Evolutionary conservation across 2,329 filamentous ascomycete species (phyloP).

Genomic region (Emmonsiellopsis sp.): DNA sequence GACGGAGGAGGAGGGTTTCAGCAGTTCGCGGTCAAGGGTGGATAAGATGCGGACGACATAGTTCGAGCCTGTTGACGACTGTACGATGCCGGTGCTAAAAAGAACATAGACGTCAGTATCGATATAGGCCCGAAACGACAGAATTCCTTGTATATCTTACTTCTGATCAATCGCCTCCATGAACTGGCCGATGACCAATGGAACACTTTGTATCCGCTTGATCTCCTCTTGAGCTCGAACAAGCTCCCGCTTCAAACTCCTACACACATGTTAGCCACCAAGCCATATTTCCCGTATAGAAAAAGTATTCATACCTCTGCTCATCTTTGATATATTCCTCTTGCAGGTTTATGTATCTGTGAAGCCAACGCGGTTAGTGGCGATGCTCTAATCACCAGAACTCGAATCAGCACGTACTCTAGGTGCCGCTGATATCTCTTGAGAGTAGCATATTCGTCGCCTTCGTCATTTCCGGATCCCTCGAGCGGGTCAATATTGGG

Average conservation of each 20-base stretch:
- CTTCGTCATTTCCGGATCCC: constrained; percentile 67
- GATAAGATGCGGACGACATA: constrained; percentile 98
- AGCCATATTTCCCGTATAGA: constrained; percentile 2
- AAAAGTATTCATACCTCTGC: constrained; percentile 54
- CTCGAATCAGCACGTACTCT: constrained; percentile 52
- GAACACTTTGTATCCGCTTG: constrained; percentile 97
- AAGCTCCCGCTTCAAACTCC: constrained; percentile 92
- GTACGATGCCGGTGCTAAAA: constrained; percentile 85
- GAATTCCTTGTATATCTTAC: constrained; percentile 41
- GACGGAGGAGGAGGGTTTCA: constrained; percentile 96
- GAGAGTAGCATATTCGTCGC: constrained; percentile 87
- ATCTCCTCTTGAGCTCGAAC: constrained; percentile 98
- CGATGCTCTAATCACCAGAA: neutral
- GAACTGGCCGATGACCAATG: constrained; percentile 95
- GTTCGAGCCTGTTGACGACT: constrained; percentile 96
- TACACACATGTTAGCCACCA: constrained; percentile 25
- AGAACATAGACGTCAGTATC: constrained; percentile 1
- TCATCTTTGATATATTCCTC: constrained; percentile 99
- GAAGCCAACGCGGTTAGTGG: constrained; percentile 17
- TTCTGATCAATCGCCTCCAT: constrained; percentile 99
- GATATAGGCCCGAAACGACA: neutral
- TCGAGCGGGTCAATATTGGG: constrained; percentile 86
- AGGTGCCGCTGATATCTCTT: constrained; percentile 96
- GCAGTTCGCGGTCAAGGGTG: constrained; percentile 92
- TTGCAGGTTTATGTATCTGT: constrained; percentile 86